phyloP scores from a whole-genome alignment of 2,329 filamentous ascomycete species.

The Pseudogymnoascus verrucosus region DNA sequence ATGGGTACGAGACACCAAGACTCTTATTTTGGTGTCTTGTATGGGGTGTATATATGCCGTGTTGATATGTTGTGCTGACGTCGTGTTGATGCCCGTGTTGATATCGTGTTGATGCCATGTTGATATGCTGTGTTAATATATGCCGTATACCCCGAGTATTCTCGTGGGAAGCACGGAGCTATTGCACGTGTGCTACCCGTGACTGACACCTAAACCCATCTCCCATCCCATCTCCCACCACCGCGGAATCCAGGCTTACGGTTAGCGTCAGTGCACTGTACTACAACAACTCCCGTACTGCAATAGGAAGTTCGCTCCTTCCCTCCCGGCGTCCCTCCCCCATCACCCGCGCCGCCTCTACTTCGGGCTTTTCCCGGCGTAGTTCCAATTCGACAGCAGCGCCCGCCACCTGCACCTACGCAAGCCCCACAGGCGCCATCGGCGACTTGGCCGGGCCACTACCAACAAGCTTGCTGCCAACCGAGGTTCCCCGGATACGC shows the following conservation, averaged over 20 bases:
- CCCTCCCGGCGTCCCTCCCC: neutral
- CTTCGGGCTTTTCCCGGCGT: neutral
- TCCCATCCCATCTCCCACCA: neutral
- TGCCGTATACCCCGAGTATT: neutral
- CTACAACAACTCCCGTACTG: neutral
- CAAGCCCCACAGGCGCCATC: neutral
- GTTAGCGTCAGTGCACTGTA: neutral
- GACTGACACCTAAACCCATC: neutral
- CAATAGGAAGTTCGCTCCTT: neutral
- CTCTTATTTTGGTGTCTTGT: neutral
- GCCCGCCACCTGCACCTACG: neutral
- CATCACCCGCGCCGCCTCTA: neutral
- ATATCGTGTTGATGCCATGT: neutral
- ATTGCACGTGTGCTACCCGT: neutral
- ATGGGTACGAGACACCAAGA: neutral
- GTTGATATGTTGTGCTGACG: neutral
- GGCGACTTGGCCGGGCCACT: neutral
- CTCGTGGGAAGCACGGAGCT: neutral
- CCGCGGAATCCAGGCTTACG: neutral
- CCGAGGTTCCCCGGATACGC: slow-evolving; percentile 3
- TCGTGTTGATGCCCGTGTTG: neutral
- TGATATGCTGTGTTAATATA: neutral
- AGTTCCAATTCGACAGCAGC: neutral
- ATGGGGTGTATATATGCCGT: neutral
- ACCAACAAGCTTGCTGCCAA: neutral